Evolutionary conservation across 2,329 filamentous ascomycete species (phyloP).

Genomic region (Alternaria sp.): DNA sequence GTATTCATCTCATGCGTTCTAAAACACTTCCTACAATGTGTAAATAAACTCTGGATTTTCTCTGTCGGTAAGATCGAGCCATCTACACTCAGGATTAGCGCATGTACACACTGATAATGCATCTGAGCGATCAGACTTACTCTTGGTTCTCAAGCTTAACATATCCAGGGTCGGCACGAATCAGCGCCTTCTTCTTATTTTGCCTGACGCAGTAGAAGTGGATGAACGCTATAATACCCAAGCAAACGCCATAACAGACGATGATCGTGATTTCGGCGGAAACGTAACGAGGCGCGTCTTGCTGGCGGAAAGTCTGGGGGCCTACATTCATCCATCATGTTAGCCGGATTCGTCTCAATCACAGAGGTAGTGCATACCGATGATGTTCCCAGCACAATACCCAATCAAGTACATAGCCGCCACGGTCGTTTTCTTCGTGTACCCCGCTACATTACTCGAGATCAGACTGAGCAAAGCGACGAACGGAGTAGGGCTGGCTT

Average conservation of each 20-base stretch:
- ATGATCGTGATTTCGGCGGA: conserved; percentile 70
- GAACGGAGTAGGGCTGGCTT: conserved; percentile 66
- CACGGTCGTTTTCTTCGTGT: conserved; percentile 66
- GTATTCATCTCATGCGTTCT: accelerated
- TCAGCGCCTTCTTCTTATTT: conserved; percentile 64
- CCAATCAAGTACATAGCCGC: conserved; percentile 58
- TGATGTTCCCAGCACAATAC: conserved; percentile 51
- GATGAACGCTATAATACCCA: conserved; percentile 66
- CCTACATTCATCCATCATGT: conserved; percentile 51
- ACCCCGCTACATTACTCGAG: conserved; percentile 65
- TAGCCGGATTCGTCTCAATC: background rate
- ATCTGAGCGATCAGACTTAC: conserved; percentile 42
- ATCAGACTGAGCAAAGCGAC: conserved; percentile 69
- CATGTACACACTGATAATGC: background rate
- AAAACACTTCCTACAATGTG: conserved; percentile 48
- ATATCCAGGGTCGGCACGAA: conserved; percentile 63
- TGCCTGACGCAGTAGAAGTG: conserved; percentile 66
- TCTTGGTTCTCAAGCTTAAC: conserved; percentile 70
- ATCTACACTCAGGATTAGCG: conserved; percentile 33
- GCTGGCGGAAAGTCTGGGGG: conserved; percentile 41
- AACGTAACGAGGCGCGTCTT: conserved; percentile 59
- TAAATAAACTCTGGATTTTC: conserved; percentile 72
- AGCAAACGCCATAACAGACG: conserved; percentile 62
- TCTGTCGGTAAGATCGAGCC: conserved; percentile 69
- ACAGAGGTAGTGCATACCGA: conserved; percentile 24